Evolutionary conservation across 2,329 filamentous ascomycete species (phyloP).

Genomic region (Herpotrichia juniperi): DNA sequence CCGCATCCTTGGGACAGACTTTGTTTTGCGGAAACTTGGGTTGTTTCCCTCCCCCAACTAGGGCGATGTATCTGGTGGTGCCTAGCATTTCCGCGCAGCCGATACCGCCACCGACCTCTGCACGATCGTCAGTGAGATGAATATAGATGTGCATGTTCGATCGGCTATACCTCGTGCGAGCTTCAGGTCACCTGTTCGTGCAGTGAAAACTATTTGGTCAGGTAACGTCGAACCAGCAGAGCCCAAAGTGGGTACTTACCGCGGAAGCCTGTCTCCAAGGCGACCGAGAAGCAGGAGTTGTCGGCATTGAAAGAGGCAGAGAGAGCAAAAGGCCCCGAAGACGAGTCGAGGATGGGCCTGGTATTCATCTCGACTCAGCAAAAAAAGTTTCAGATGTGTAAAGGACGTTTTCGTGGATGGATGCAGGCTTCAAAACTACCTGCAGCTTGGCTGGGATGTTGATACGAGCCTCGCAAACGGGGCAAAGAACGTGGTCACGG

Average conservation of each 20-base stretch:
- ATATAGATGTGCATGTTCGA: not conserved
- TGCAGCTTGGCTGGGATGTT: constrained; percentile 10
- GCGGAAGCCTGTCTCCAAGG: constrained; percentile 83
- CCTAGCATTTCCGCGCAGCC: constrained; percentile 86
- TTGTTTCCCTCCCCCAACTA: constrained; percentile 85
- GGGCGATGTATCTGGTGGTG: constrained; percentile 82
- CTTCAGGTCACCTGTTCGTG: constrained; percentile 36
- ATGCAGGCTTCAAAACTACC: constrained; percentile 16
- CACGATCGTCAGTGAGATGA: constrained; percentile 18
- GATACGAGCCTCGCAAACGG: constrained; percentile 19
- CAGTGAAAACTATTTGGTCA: constrained; percentile 32
- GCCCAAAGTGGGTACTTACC: constrained; percentile 62
- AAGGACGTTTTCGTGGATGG: not conserved
- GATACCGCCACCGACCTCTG: constrained; percentile 67
- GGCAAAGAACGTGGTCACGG: constrained; percentile 12
- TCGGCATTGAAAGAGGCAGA: constrained; percentile 87
- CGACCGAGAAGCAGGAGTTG: constrained; percentile 83
- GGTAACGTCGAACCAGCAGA: not conserved
- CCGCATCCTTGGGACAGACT: constrained; percentile 52
- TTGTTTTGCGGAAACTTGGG: constrained; percentile 90
- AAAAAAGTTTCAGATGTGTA: not conserved
- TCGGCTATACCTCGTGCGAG: constrained; percentile 35
- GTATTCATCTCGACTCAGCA: constrained; percentile 76
- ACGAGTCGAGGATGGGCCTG: constrained; percentile 80
- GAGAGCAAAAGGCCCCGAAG: constrained; percentile 75